Evolutionary conservation across 768 basidiomycete genomes (phyloP).

Genomic region (Trametes cinnabarina): DNA sequence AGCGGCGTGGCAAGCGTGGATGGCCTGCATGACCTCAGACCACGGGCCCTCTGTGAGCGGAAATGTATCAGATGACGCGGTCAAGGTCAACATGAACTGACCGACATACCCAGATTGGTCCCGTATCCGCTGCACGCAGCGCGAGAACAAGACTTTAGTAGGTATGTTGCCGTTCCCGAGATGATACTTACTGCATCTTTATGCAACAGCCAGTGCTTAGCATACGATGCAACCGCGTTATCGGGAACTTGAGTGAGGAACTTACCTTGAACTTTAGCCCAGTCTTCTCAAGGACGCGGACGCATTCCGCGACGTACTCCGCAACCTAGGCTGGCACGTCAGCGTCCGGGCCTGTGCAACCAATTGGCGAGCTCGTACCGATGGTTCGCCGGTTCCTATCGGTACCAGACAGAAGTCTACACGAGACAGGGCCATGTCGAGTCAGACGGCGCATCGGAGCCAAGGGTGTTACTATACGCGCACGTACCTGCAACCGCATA

Average conservation of each 20-base stretch:
- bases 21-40: constrained; percentile 78
- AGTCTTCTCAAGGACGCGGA: constrained; percentile 75
- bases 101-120: constrained; percentile 72
- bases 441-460: background rate
- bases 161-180: background rate
- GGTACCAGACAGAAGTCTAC: constrained; percentile 88
- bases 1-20: constrained; percentile 88
- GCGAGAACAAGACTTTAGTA: background rate
- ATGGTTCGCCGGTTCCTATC: constrained; percentile 72
- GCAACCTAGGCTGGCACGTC: constrained; percentile 53
- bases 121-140: constrained; percentile 70
- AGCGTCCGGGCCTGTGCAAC: constrained; percentile 21
- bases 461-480: background rate
- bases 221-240: too few relatives aligned
- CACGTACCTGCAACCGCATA: constrained; percentile 22
- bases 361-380: constrained; percentile 43
- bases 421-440: background rate
- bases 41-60: constrained; percentile 69
- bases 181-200: constrained; percentile 69
- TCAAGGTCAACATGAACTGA: background rate
- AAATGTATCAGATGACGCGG: background rate
- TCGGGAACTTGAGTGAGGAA: background rate
- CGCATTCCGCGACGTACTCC: constrained; percentile 78
- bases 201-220: background rate
- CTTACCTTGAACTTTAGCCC: constrained; percentile 82